These are phyloP conservation scores for Phytophthora ramorum DNA, from an alignment of 352 stramenopile genomes.

Conservation along the genomic window DNA sequence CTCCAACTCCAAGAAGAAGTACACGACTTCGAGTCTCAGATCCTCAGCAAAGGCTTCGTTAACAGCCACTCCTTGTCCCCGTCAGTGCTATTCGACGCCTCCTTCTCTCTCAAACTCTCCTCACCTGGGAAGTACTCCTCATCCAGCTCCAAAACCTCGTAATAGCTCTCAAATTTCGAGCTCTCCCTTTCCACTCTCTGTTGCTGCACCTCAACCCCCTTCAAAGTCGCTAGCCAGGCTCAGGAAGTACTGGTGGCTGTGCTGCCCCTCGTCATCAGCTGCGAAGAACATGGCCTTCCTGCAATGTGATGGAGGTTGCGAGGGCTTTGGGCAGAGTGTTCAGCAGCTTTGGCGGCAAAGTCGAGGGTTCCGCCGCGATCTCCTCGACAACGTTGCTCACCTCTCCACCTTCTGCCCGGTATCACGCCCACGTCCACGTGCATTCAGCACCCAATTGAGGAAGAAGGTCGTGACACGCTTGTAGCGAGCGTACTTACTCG, in stretches of 20 bases:
- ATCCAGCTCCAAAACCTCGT: conserved; percentile 22
- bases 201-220: too few species aligned
- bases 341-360: conserved; percentile 11
- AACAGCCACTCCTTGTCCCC: conserved; percentile 20
- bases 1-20: conserved; percentile 43
- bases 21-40: conserved; percentile 23
- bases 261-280: neutral
- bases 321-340: conserved; percentile 16
- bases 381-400: neutral
- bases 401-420: neutral
- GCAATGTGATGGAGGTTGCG: conserved; percentile 15
- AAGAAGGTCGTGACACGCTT: conserved; percentile 5
- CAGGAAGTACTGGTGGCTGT: too few species aligned
- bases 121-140: conserved; percentile 21
- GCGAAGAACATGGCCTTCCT: conserved; percentile 16
- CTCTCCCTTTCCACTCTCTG: too few species aligned
- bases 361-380: conserved; percentile 3
- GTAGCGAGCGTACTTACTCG: conserved; percentile 9
- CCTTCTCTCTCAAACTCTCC: conserved; percentile 1
- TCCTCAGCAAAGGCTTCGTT: conserved; percentile 19
- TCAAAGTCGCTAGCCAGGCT: too few species aligned
- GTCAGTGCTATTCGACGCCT: neutral
- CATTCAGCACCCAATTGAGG: neutral
- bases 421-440: neutral
- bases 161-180: conserved; percentile 34